phyloP scores from a whole-genome alignment of 768 basidiomycete genomes.

The Mycena kentingensis region DNA sequence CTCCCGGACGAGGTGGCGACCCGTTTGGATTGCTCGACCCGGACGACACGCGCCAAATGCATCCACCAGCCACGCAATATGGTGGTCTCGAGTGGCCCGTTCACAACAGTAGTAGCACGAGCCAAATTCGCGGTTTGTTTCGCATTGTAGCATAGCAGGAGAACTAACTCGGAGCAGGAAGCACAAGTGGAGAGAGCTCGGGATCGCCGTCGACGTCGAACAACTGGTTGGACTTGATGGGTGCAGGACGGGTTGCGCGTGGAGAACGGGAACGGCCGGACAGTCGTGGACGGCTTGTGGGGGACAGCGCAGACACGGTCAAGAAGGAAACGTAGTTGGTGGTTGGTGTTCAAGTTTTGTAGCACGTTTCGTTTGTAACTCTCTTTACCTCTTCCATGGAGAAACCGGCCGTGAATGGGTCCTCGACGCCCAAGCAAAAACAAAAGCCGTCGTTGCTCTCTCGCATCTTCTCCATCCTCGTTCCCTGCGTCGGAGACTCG shows the following conservation, averaged over 20 bases:
- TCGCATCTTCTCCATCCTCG: background rate
- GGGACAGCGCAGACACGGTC: slow-evolving; percentile 19
- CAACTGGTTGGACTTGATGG: slow-evolving; percentile 21
- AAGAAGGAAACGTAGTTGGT: slow-evolving; percentile 17
- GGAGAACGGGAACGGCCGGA: slow-evolving; percentile 17
- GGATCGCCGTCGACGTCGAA: slow-evolving; percentile 3
- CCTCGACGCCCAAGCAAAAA: background rate
- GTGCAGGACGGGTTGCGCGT: slow-evolving; percentile 7
- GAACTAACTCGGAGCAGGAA: slow-evolving; percentile 1
- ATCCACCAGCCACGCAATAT: slow-evolving; percentile 2
- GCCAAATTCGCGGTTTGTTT: background rate
- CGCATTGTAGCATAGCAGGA: background rate
- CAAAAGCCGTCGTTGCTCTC: slow-evolving; percentile 11
- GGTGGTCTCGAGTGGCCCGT: slow-evolving; percentile 22
- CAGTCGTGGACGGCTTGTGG: slow-evolving; percentile 22
- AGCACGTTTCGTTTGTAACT: background rate
- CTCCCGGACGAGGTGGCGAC: slow-evolving; percentile 14
- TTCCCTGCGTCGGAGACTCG: slow-evolving; percentile 17
- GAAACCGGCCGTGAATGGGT: background rate
- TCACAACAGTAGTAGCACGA: slow-evolving; percentile 8
- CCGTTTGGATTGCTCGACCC: slow-evolving; percentile 19
- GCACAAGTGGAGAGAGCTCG: slow-evolving; percentile 3
- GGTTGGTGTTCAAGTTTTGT: background rate
- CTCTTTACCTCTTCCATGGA: background rate
- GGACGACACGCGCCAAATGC: slow-evolving; percentile 10